Evolutionary conservation across 164 flowering plant species (phyloP).

Genomic region (Kalanchoe fedtschenkoi): DNA sequence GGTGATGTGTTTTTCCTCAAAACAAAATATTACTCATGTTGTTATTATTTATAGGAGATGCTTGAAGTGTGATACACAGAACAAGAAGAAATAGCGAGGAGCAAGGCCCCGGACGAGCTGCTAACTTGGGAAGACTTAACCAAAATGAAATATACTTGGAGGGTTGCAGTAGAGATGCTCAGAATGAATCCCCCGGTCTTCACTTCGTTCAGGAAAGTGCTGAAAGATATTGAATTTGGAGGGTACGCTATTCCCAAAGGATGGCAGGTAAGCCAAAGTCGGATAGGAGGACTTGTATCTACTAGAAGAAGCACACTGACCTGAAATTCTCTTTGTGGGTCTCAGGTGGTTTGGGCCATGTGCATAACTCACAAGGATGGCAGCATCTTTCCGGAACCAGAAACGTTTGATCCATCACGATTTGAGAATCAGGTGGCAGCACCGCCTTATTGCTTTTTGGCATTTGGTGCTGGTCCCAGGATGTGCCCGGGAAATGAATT

Average conservation of each 20-base stretch:
- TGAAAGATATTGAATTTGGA: conserved; percentile 37
- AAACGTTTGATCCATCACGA: conserved; percentile 10
- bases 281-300: too few relatives aligned
- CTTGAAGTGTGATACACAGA: conserved; percentile 14
- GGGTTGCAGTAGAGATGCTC: conserved; percentile 43
- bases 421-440: conserved; percentile 7
- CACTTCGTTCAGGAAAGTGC: conserved; percentile 42
- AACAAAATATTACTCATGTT: not conserved
- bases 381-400: conserved; percentile 7
- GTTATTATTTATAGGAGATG: not conserved
- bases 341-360: conserved; percentile 44
- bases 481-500: conserved; percentile 12
- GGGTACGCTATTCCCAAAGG: conserved; percentile 63
- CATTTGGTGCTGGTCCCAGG: conserved; percentile 11
- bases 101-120: conserved; percentile 20
- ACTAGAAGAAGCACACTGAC: not conserved
- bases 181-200: conserved; percentile 43
- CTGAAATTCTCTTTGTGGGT: not conserved
- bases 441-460: conserved; percentile 9
- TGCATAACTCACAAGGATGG: conserved; percentile 13
- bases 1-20: conserved; percentile 10
- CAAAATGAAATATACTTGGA: conserved; percentile 79
- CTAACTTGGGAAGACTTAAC: conserved; percentile 61
- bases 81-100: conserved; percentile 24
- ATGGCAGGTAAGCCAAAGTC: conserved; percentile 39